Percentiles rank a stretch among this genome's conserved stretches.
Evolutionary conservation across 208 protist genomes (phyloP).

Genomic region (Acanthamoeba castellanii): DNA sequence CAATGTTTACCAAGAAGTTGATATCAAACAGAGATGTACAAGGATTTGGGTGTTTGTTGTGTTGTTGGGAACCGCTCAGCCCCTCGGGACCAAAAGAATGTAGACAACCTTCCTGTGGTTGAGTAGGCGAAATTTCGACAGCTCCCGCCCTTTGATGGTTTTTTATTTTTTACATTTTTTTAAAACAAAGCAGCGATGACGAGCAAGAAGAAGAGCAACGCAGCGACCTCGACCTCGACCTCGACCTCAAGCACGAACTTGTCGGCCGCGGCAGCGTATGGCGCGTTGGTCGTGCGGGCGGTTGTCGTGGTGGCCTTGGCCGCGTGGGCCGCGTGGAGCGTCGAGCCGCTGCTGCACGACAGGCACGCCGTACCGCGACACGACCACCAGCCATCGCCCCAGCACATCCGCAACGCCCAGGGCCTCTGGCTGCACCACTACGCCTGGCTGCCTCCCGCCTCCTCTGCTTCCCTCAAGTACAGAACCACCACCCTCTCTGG

Average conservation of each 20-base stretch:
- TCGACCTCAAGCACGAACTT: neutral
- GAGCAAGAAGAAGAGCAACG: neutral
- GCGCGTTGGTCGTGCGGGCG: neutral
- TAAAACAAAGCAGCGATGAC: too few species aligned
- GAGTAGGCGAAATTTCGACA: too few species aligned
- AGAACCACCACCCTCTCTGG: neutral
- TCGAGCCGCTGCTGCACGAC: neutral
- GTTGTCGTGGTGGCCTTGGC: neutral
- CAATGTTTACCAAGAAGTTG: too few species aligned
- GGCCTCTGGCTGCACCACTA: slow-evolving; percentile 54
- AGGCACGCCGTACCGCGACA: neutral
- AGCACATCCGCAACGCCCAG: slow-evolving; percentile 19
- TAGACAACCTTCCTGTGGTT: too few species aligned
- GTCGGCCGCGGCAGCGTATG: neutral
- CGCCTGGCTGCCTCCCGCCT: slow-evolving; percentile 12
- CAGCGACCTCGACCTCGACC: too few species aligned
- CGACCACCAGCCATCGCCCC: neutral
- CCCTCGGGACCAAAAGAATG: too few species aligned
- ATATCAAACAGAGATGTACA: too few species aligned
- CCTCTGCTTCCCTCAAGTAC: neutral
- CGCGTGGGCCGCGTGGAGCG: neutral
- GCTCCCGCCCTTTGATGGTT: too few species aligned
- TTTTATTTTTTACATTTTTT: too few species aligned
- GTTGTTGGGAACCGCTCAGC: too few species aligned
- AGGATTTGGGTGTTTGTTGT: too few species aligned